Percentiles rank a stretch among this genome's conserved stretches.
phyloP scores from a whole-genome alignment of 495 filamentous ascomycete genomes.

The Podospora pseudopauciseta region DNA sequence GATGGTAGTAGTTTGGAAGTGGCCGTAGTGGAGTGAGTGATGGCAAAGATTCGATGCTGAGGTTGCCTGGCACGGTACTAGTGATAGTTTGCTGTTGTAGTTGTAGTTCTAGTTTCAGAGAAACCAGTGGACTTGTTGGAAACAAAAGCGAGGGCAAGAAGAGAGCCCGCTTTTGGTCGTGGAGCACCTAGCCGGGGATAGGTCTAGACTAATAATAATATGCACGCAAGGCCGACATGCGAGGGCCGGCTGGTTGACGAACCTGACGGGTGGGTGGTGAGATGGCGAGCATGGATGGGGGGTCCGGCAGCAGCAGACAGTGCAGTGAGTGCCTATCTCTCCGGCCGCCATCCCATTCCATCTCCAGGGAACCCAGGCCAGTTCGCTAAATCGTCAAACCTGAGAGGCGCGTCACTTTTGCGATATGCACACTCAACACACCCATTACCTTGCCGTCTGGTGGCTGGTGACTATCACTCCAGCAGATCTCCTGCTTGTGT shows the following conservation, averaged over 20 bases:
- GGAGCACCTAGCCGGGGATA: background rate
- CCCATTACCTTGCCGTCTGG: background rate
- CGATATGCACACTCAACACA: conserved; percentile 5
- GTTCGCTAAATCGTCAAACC: conserved; percentile 19
- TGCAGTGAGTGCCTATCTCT: background rate
- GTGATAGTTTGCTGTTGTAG: background rate
- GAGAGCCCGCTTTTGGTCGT: conserved; percentile 3
- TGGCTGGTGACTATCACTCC: background rate
- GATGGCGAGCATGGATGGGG: background rate
- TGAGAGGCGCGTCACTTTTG: conserved; percentile 19
- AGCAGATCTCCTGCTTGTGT: background rate
- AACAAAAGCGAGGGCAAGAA: conserved; percentile 4
- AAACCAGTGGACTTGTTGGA: background rate
- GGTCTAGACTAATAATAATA: conserved; percentile 4
- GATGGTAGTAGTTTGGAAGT: background rate
- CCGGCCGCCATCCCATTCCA: conserved; percentile 5
- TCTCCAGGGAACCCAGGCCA: conserved; percentile 16
- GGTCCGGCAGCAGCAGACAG: conserved; percentile 7
- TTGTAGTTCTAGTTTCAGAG: background rate
- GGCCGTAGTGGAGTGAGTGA: background rate
- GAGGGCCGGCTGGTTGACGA: background rate
- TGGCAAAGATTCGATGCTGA: background rate
- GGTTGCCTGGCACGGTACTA: no score
- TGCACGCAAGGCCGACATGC: background rate
- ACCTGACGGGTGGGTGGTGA: background rate